Evolutionary conservation across 2,329 filamentous ascomycete species (phyloP).

Genomic region (Ascochyta viciae-villosae): DNA sequence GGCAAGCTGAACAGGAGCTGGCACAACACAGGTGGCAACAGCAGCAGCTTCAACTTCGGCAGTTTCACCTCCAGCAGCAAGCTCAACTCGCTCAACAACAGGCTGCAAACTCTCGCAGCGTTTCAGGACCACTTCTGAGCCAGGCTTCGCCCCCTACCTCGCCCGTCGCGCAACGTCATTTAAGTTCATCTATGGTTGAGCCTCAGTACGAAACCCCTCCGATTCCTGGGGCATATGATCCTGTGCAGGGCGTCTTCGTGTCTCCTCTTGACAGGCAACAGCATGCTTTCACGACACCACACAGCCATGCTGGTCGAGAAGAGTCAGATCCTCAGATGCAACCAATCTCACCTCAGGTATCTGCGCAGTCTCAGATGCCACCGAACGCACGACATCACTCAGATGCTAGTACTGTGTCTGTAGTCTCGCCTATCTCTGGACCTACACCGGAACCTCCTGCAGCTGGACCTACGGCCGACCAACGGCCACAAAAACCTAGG

Average conservation of each 20-base stretch:
- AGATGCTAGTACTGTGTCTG: constrained; percentile 36
- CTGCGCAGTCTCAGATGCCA: constrained; percentile 36
- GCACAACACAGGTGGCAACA: constrained; percentile 17
- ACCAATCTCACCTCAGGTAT: constrained; percentile 43
- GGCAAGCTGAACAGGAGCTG: constrained; percentile 9
- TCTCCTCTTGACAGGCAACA: constrained; percentile 31
- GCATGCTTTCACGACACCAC: constrained; percentile 21
- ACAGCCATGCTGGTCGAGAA: constrained; percentile 26
- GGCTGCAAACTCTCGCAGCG: constrained; percentile 17
- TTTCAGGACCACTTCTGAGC: constrained; percentile 28
- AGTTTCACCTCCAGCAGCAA: constrained; percentile 16
- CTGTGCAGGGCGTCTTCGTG: constrained; percentile 41
- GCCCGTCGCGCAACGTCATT: constrained; percentile 28
- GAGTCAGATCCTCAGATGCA: constrained; percentile 42
- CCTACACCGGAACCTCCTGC: constrained; percentile 27
- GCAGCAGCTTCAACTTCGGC: constrained; percentile 18
- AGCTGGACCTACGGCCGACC: constrained; percentile 18
- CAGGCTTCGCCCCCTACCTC: constrained; percentile 19
- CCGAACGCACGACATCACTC: constrained; percentile 35
- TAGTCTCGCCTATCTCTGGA: constrained; percentile 41
- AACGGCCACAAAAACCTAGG: constrained; percentile 34
- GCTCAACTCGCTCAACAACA: constrained; percentile 12
- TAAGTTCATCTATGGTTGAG: constrained; percentile 31
- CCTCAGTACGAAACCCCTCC: constrained; percentile 46
- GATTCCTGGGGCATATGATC: constrained; percentile 46